These are phyloP conservation scores for Eimeria nieschulzi DNA, from an alignment of 169 alveolate species.

Conservation along the genomic window DNA sequence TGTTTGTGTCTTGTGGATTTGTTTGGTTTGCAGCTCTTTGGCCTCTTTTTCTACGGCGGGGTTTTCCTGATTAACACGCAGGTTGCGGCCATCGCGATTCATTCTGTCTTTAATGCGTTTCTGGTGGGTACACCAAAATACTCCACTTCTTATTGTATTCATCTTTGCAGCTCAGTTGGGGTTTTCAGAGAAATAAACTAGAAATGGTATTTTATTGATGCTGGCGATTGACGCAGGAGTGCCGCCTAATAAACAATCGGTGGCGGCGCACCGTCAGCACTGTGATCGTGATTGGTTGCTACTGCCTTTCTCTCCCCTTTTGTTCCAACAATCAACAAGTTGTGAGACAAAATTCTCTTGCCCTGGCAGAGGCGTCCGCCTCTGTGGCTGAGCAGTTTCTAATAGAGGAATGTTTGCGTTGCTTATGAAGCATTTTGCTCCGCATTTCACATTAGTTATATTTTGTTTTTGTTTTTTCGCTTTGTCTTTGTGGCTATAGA, in stretches of 20 bases:
- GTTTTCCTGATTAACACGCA: constrained; percentile 70
- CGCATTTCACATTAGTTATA: neutral
- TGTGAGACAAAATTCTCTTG: neutral
- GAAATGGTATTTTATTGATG: neutral
- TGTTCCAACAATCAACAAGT: constrained; percentile 61
- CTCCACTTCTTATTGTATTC: neutral
- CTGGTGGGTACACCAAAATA: constrained; percentile 3
- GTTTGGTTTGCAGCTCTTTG: constrained; percentile 55
- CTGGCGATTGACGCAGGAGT: neutral
- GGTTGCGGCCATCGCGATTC: constrained; percentile 65
- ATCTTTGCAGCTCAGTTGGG: no score
- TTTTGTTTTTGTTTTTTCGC: neutral
- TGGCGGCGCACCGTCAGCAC: constrained; percentile 59
- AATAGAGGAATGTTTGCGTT: neutral
- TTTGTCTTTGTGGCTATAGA: neutral
- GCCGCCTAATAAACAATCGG: constrained; percentile 29
- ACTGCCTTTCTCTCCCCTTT: constrained; percentile 48
- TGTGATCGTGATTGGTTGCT: constrained; percentile 21
- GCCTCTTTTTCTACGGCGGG: constrained; percentile 67
- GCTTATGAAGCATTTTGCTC: neutral
- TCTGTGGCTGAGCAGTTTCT: no score
- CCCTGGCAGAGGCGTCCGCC: no score
- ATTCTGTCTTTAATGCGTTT: constrained; percentile 43
- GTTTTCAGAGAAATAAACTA: neutral
- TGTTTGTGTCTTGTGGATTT: neutral